phyloP scores from a whole-genome alignment of 306 rosid species.

The Quercus engelmannii region DNA sequence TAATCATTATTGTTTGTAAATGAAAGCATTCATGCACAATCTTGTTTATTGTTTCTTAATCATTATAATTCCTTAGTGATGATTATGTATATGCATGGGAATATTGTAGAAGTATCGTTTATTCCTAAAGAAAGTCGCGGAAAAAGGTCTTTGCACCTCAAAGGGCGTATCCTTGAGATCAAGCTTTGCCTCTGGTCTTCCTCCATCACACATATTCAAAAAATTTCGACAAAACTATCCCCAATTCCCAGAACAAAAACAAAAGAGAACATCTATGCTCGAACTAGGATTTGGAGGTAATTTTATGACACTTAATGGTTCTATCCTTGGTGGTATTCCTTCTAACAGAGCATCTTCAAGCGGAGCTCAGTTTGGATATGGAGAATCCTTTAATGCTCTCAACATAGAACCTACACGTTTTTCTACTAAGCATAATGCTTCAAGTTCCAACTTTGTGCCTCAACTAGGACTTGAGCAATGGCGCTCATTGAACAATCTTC shows the following conservation, averaged over 20 bases:
- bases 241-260: background rate
- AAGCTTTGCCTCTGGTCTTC: conserved; percentile 39
- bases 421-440: background rate
- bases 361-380: background rate
- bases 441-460: background rate
- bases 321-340: background rate
- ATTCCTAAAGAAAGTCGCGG: conserved; percentile 41
- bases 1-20: too few relatives aligned
- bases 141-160: conserved; percentile 19
- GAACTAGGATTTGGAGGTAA: background rate
- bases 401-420: background rate
- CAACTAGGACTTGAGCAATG: background rate
- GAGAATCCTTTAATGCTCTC: background rate
- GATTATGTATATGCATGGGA: background rate
- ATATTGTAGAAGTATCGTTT: conserved; percentile 55
- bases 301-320: background rate
- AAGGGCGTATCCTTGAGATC: conserved; percentile 36
- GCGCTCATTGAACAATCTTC: background rate
- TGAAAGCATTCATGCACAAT: too few relatives aligned
- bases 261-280: background rate
- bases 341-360: background rate
- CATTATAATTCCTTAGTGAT: background rate
- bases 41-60: background rate
- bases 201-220: background rate
- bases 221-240: background rate